Conservation (phyloP, 2,329 filamentous ascomycete species). For the Paraconiothyrium sp. region DNA sequence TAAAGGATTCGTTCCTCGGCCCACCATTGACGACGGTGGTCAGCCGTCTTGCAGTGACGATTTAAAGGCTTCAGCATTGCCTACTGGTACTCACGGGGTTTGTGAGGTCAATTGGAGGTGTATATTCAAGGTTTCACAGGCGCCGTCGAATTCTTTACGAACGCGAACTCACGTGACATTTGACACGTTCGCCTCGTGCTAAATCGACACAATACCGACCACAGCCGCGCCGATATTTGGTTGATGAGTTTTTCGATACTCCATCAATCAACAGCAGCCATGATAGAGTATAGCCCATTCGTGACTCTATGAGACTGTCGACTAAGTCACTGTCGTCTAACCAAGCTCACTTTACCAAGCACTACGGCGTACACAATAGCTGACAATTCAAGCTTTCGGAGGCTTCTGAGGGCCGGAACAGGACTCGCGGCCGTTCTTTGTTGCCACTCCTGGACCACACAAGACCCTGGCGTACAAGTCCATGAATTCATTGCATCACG, state of each 20-base stretch:
- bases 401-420: background rate
- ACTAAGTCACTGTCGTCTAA: background rate
- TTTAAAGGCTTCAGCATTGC: background rate
- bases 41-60: background rate
- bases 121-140: background rate
- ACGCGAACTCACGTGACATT: conserved; percentile 3
- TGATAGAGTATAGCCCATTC: no score
- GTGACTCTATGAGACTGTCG: no score
- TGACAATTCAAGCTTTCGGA: conserved; percentile 5
- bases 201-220: background rate
- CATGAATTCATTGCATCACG: background rate
- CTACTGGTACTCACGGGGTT: background rate
- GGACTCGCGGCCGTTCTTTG: conserved; percentile 5
- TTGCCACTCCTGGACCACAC: background rate
- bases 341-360: background rate
- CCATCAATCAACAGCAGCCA: background rate
- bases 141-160: background rate
- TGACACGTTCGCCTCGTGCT: background rate
- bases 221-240: background rate
- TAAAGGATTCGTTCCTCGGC: conserved; percentile 3
- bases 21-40: conserved; percentile 7
- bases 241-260: background rate
- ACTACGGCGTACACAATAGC: background rate
- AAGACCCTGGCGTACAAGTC: conserved; percentile 9
- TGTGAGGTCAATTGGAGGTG: background rate